Evolutionary conservation across 2,329 filamentous ascomycete genomes (phyloP).

Genomic region (Cordyceps tenuipes): DNA sequence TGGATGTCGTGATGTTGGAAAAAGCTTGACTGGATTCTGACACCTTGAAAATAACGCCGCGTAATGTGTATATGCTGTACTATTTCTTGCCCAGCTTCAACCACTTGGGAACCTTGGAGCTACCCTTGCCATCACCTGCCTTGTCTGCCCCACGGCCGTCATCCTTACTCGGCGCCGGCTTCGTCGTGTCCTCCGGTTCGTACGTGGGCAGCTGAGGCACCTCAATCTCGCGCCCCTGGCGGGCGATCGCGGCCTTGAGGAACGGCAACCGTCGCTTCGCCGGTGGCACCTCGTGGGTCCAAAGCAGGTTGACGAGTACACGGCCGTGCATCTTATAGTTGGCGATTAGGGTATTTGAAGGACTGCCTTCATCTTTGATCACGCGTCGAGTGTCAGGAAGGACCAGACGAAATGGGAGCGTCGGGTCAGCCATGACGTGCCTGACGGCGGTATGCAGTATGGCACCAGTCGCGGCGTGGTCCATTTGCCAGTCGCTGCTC

Average conservation of each 20-base stretch:
- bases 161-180: slow-evolving; percentile 17
- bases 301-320: slow-evolving; percentile 68
- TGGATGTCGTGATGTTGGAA: neutral
- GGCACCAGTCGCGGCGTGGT: slow-evolving; percentile 57
- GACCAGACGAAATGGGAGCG: slow-evolving; percentile 64
- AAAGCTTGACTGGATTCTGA: neutral
- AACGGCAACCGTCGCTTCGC: slow-evolving; percentile 48
- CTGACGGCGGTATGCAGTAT: slow-evolving; percentile 69
- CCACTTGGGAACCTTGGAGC: slow-evolving; percentile 58
- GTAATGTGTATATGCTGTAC: neutral
- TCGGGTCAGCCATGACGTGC: slow-evolving; percentile 55
- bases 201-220: slow-evolving; percentile 47
- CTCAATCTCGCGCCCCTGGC: slow-evolving; percentile 57
- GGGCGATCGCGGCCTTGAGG: slow-evolving; percentile 49
- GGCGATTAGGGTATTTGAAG: slow-evolving; percentile 54
- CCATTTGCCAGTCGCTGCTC: slow-evolving; percentile 64
- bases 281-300: slow-evolving; percentile 56
- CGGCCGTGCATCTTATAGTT: slow-evolving; percentile 62
- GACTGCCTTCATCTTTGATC: slow-evolving; percentile 38
- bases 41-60: neutral
- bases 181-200: slow-evolving; percentile 32
- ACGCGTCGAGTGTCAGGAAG: slow-evolving; percentile 44
- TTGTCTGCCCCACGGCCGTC: slow-evolving; percentile 24
- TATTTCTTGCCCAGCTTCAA: slow-evolving; percentile 67
- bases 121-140: slow-evolving; percentile 25